Evolutionary conservation across 495 filamentous ascomycete species (phyloP), one percentile per base, ranked within the genome.

Genomic region (Aspergillus wentii): DNA sequence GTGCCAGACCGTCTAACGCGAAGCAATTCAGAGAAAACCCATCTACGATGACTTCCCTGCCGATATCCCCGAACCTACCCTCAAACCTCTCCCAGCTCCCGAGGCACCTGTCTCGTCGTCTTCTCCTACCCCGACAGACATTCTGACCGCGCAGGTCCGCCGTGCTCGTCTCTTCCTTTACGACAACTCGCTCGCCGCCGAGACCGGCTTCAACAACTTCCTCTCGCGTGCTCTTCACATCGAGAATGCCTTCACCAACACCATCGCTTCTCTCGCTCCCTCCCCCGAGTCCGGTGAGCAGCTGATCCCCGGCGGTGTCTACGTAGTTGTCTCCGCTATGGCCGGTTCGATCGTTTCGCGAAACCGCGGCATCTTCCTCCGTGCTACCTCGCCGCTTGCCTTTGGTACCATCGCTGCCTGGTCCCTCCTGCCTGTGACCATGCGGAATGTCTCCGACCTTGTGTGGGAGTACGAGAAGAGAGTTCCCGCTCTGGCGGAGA

Each of bases 251-350:
- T 69, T 71, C 51, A 95, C 92, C 41, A 74, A 74, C 52, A 96
- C 92, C 31, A 64, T 98, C 47, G 85, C 88, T 19, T 84, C 81
- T 1, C 79, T 98, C 8, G 89, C 88, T 23, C 92, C 92, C 16
- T 71, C 88, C 8, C 79, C 80, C 40, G 82, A 88, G 55, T 82
- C 78, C 33, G 80, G 82, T 44, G 92, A 98, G 66, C 77, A 77
- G 48, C 71, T 97, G 11, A 76, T 94, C 56, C 92, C 92, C 17
- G 88, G 89, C 4, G 61, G 78, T 25, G 73, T 96, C 43, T 96
- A 96, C 66, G 87, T 95, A 23, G 78, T 95, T 10, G 88, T 98
- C 2, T 78, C 88, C 8, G 79, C 85, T 42, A 95, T 98, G 88
- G 83, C 90, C 20, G 90, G 90, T 46, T 85, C 78, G 48, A 96